A percentile compares a stretch with the other conserved stretches of the same genome.
phyloP scores from a whole-genome alignment of 371 early-diverging fungal species.

The Circinella minor region DNA sequence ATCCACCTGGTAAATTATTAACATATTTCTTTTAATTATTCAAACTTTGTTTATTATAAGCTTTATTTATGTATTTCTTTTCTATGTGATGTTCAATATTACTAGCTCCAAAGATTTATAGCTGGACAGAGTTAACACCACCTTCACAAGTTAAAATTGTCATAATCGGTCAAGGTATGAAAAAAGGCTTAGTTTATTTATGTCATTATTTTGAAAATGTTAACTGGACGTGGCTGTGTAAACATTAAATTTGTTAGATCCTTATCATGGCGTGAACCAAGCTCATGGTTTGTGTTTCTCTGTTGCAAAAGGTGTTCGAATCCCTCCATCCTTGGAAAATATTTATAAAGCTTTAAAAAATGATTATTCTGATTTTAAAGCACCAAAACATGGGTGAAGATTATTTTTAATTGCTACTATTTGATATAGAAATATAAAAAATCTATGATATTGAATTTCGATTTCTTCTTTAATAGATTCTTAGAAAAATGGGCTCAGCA shows the following conservation, averaged over 20 bases:
- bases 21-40: not conserved
- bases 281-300: constrained; percentile 95
- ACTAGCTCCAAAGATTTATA: constrained; percentile 74
- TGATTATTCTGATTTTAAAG: constrained; percentile 71
- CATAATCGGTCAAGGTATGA: constrained; percentile 86
- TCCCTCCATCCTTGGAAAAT: constrained; percentile 93
- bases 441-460: no score
- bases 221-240: constrained; percentile 24
- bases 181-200: no score
- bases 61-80: not conserved
- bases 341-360: constrained; percentile 87
- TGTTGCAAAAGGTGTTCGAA: constrained; percentile 75
- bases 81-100: constrained; percentile 14
- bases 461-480: constrained; percentile 47
- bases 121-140: constrained; percentile 78
- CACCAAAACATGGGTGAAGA: constrained; percentile 64
- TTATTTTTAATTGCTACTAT: no score
- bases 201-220: not conserved
- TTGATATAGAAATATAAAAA: not conserved
- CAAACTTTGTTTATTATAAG: no score
- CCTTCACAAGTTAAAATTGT: constrained; percentile 77
- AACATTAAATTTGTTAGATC: constrained; percentile 66
- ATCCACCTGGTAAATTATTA: constrained; percentile 67
- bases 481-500: constrained; percentile 87
- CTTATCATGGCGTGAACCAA: constrained; percentile 93